A percentile compares a stretch with the other conserved stretches of the same genome.
These are phyloP conservation scores for Coemansia biformis DNA, from an alignment of 192 early-diverging fungal species.

Conservation along the genomic window DNA sequence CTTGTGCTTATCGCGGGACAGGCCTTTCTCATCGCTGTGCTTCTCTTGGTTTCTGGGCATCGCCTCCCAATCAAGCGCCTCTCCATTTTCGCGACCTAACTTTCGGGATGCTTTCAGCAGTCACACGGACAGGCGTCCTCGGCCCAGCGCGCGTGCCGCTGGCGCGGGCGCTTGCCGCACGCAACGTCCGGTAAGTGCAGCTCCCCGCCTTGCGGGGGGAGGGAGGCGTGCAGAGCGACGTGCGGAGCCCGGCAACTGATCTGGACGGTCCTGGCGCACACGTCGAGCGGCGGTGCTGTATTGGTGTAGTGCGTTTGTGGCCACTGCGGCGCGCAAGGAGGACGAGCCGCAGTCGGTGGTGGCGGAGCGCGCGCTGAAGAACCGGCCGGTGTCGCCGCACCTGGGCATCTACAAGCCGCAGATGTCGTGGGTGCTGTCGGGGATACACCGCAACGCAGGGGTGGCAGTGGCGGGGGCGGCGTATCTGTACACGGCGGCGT, in stretches of 20 bases:
- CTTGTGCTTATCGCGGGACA: too few relatives aligned
- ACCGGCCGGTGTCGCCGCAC: constrained; percentile 79
- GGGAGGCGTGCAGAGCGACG: too few relatives aligned
- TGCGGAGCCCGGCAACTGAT: too few relatives aligned
- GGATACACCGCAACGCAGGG: constrained; percentile 70
- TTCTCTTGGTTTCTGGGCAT: too few relatives aligned
- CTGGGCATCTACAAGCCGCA: constrained; percentile 88
- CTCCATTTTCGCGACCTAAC: too few relatives aligned
- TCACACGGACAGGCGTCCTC: constrained; percentile 22
- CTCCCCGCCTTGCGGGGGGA: too few relatives aligned
- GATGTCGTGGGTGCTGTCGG: constrained; percentile 75
- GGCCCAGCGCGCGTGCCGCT: constrained; percentile 17
- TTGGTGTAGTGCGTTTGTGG: constrained; percentile 41
- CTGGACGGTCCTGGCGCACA: too few relatives aligned
- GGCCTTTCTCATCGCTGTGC: too few relatives aligned
- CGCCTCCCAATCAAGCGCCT: too few relatives aligned
- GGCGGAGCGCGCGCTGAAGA: constrained; percentile 47
- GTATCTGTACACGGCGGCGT: constrained; percentile 65
- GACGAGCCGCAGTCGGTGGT: constrained; percentile 32
- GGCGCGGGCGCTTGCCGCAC: constrained; percentile 11
- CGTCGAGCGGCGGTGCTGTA: too few relatives aligned
- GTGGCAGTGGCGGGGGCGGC: constrained; percentile 61
- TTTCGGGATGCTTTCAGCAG: constrained; percentile 44
- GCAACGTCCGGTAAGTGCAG: constrained; percentile 36
- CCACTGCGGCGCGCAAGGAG: constrained; percentile 29